Conservation (phyloP, 805 yeast species). For the Millerago galiae region DNA sequence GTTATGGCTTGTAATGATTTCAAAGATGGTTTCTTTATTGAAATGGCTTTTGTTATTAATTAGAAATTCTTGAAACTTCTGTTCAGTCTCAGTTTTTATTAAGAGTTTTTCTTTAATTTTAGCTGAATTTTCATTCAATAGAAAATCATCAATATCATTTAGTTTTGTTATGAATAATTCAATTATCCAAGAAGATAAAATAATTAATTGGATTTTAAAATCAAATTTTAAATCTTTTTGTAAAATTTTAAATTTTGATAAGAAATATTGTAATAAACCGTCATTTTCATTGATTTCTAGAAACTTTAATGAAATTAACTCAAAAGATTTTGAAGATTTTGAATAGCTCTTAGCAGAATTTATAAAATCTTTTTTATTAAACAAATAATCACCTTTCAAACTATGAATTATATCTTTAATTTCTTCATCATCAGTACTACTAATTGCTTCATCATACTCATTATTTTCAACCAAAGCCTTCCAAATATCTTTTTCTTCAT, state of each 20-base stretch:
- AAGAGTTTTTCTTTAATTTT: slow-evolving; percentile 19
- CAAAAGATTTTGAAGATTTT: slow-evolving; percentile 57
- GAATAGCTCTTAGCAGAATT: slow-evolving; percentile 59
- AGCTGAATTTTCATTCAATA: slow-evolving; percentile 23
- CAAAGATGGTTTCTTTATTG: slow-evolving; percentile 67
- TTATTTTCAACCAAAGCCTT: slow-evolving; percentile 43
- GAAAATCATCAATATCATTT: slow-evolving; percentile 28
- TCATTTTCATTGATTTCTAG: slow-evolving; percentile 36
- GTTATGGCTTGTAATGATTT: slow-evolving; percentile 63
- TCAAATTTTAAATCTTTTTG: slow-evolving; percentile 21
- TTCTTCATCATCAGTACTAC: slow-evolving; percentile 28
- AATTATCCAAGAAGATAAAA: slow-evolving; percentile 31
- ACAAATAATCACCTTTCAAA: slow-evolving; percentile 47
- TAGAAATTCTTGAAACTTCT: slow-evolving; percentile 44
- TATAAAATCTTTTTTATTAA: slow-evolving; percentile 25
- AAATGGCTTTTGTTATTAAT: slow-evolving; percentile 37
- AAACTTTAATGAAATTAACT: slow-evolving; percentile 54
- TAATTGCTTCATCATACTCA: slow-evolving; percentile 61
- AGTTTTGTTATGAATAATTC: slow-evolving; percentile 28
- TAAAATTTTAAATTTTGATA: slow-evolving; percentile 32
- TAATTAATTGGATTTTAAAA: slow-evolving; percentile 25
- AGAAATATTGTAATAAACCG: slow-evolving; percentile 42
- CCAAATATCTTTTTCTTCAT: slow-evolving; percentile 78
- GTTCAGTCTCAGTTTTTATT: slow-evolving; percentile 21
- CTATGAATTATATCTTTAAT: slow-evolving; percentile 44